phyloP scores from a whole-genome alignment of 2,329 filamentous ascomycete genomes.

The Diaporthe sp. region DNA sequence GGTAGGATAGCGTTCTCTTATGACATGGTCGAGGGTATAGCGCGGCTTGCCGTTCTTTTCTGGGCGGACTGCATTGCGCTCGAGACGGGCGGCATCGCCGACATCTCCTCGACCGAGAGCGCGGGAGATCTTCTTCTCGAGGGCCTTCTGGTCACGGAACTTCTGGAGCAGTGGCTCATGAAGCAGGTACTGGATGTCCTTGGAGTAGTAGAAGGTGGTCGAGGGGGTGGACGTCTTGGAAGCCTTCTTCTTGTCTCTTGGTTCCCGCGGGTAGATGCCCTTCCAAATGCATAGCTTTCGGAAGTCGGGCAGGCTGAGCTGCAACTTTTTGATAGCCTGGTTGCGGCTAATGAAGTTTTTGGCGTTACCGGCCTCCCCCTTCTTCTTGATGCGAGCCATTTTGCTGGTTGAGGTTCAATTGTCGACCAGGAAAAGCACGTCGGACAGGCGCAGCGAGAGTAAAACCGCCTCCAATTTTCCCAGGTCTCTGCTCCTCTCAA shows the following conservation, averaged over 20 bases:
- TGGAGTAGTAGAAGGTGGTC: constrained; percentile 92
- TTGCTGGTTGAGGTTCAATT: constrained; percentile 24
- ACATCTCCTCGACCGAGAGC: constrained; percentile 94
- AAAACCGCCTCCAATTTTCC: constrained; percentile 39
- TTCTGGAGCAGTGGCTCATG: constrained; percentile 95
- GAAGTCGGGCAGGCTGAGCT: constrained; percentile 97
- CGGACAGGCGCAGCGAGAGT: background rate
- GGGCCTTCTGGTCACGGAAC: constrained; percentile 95
- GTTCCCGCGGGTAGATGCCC: constrained; percentile 98
- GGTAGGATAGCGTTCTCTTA: constrained; percentile 97
- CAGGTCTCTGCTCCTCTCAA: constrained; percentile 47
- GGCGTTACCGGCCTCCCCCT: constrained; percentile 90
- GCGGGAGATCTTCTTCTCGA: constrained; percentile 97
- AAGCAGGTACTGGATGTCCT: constrained; percentile 98
- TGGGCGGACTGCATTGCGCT: constrained; percentile 86
- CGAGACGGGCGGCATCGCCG: constrained; percentile 86
- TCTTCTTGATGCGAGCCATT: constrained; percentile 90
- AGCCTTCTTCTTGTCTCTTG: constrained; percentile 96
- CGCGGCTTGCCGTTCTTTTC: constrained; percentile 92
- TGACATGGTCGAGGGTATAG: constrained; percentile 94
- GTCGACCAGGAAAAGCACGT: constrained; percentile 43
- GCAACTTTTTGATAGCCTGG: constrained; percentile 96
- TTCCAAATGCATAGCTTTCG: constrained; percentile 99
- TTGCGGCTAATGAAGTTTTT: constrained; percentile 99
- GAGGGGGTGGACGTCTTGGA: constrained; percentile 90